These are phyloP conservation scores for Grosmannia clavigera DNA, from an alignment of 2,329 filamentous ascomycete species.

Conservation along the genomic window DNA sequence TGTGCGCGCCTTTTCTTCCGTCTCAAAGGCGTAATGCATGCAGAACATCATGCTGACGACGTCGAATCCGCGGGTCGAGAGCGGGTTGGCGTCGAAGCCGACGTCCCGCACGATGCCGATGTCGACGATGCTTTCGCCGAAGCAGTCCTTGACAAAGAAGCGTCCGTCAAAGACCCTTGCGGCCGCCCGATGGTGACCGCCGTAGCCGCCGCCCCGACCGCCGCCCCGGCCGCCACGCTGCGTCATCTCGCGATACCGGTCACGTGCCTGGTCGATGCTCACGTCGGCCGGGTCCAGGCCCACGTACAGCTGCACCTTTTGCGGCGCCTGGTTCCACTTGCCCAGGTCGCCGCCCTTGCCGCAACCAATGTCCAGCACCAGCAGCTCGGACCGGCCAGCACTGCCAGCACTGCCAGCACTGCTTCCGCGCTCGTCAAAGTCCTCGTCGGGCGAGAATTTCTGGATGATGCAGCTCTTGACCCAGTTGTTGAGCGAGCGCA, in stretches of 20 bases:
- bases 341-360: slow-evolving; percentile 91
- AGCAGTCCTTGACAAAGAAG: slow-evolving; percentile 88
- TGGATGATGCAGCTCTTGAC: slow-evolving; percentile 96
- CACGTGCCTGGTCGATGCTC: slow-evolving; percentile 79
- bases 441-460: slow-evolving; percentile 79
- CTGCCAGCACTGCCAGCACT: slow-evolving; percentile 36
- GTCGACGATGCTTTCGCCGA: slow-evolving; percentile 69
- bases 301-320: slow-evolving; percentile 83
- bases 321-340: slow-evolving; percentile 94
- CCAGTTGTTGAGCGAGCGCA: slow-evolving; percentile 97
- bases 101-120: slow-evolving; percentile 74
- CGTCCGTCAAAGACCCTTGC: slow-evolving; percentile 66
- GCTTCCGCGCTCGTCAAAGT: slow-evolving; percentile 48
- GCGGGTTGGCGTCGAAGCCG: slow-evolving; percentile 69
- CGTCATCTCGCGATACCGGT: slow-evolving; percentile 66
- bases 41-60: slow-evolving; percentile 99
- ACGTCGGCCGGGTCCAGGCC: slow-evolving; percentile 88
- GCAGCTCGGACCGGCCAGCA: slow-evolving; percentile 42
- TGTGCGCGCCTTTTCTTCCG: slow-evolving; percentile 72
- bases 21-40: slow-evolving; percentile 97
- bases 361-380: slow-evolving; percentile 88
- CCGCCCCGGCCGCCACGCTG: slow-evolving; percentile 38
- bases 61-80: slow-evolving; percentile 73
- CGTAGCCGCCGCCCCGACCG: slow-evolving; percentile 30
- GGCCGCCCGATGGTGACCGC: slow-evolving; percentile 27